Evolutionary conservation across 768 basidiomycete species (phyloP).

Genomic region (Mycena maculata): DNA sequence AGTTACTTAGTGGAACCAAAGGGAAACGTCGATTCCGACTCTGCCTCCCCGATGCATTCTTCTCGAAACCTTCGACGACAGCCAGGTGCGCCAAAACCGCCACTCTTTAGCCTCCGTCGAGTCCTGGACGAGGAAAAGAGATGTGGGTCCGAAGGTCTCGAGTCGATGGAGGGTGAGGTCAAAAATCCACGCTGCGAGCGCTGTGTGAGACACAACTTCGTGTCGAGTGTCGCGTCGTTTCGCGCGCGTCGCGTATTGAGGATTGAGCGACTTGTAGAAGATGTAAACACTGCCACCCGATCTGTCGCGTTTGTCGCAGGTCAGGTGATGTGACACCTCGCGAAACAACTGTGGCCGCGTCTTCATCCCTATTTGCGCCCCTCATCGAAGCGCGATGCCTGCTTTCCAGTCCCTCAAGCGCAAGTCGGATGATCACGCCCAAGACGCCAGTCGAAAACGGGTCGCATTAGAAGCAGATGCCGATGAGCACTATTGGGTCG

Average conservation of each 20-base stretch:
- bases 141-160: slow-evolving; percentile 38
- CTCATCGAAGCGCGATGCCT: slow-evolving; percentile 40
- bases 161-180: too few species aligned
- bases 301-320: slow-evolving; percentile 6
- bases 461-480: slow-evolving; percentile 35
- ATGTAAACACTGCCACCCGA: too few species aligned
- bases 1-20: slow-evolving; percentile 82
- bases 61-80: slow-evolving; percentile 46
- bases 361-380: too few species aligned
- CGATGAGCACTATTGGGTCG: slow-evolving; percentile 72
- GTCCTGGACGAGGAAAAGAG: too few species aligned
- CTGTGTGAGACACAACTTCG: too few species aligned
- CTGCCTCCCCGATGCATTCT: slow-evolving; percentile 64
- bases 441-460: slow-evolving; percentile 47
- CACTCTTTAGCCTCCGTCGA: too few species aligned
- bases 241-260: too few species aligned
- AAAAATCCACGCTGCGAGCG: too few species aligned
- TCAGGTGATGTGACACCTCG: slow-evolving; percentile 21
- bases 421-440: slow-evolving; percentile 45
- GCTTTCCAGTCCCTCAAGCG: slow-evolving; percentile 53
- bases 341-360: too few species aligned
- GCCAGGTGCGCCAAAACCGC: slow-evolving; percentile 37
- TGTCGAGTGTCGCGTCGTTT: too few species aligned
- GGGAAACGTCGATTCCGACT: slow-evolving; percentile 76
- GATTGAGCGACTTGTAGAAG: too few species aligned